Percentiles rank a stretch among this genome's conserved stretches.
Evolutionary conservation across 2,329 filamentous ascomycete species (phyloP).

Genomic region (Arthrinium puccinioides): DNA sequence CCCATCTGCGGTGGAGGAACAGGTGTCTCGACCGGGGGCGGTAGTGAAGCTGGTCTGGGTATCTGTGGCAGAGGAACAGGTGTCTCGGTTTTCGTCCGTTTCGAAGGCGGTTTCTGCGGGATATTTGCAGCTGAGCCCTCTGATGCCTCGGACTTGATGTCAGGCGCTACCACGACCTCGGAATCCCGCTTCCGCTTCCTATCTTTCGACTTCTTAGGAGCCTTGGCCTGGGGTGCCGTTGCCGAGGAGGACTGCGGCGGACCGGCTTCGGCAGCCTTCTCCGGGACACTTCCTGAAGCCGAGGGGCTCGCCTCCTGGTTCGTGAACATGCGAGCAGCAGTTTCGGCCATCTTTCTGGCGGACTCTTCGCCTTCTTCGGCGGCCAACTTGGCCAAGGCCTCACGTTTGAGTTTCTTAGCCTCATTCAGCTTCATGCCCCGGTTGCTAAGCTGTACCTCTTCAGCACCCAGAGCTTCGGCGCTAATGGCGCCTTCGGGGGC

Average conservation of each 20-base stretch:
- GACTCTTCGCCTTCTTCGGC: constrained; percentile 56
- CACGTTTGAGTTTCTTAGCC: constrained; percentile 66
- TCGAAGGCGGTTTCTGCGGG: constrained; percentile 30
- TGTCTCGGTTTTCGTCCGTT: constrained; percentile 51
- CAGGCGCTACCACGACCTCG: constrained; percentile 20
- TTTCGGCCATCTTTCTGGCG: constrained; percentile 43
- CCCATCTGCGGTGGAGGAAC: constrained; percentile 23
- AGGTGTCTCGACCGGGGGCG: constrained; percentile 22
- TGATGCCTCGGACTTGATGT: constrained; percentile 19
- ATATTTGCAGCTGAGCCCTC: constrained; percentile 18
- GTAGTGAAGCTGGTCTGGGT: constrained; percentile 22
- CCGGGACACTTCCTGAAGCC: constrained; percentile 18
- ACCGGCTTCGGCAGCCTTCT: constrained; percentile 20
- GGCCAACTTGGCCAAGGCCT: constrained; percentile 54
- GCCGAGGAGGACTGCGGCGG: constrained; percentile 9
- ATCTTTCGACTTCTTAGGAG: constrained; percentile 16
- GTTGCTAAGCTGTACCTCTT: constrained; percentile 60
- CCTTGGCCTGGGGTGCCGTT: constrained; percentile 18
- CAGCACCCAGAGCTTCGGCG: constrained; percentile 45
- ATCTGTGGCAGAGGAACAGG: constrained; percentile 40
- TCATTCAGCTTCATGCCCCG: constrained; percentile 73
- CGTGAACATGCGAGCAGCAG: constrained; percentile 36
- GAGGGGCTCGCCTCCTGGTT: constrained; percentile 26
- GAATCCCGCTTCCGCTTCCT: constrained; percentile 41
- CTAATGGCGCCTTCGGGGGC: constrained; percentile 55